These are phyloP conservation scores for Omphalotus guepiniiformis DNA, from an alignment of 768 basidiomycete genomes.

Conservation along the genomic window DNA sequence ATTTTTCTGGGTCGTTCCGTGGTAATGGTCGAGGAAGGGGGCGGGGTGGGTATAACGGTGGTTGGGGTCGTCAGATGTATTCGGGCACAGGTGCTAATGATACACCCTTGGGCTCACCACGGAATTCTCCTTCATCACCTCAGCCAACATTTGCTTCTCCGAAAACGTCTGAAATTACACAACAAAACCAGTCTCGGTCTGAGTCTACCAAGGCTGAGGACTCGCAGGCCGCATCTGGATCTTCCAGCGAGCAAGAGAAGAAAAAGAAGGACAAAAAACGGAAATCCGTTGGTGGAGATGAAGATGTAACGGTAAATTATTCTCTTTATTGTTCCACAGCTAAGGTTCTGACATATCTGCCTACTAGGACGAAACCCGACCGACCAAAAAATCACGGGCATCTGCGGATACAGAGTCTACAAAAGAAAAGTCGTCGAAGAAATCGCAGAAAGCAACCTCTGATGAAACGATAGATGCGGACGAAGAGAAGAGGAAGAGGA, in stretches of 20 bases:
- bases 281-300: constrained; percentile 22
- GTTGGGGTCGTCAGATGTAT: constrained; percentile 19
- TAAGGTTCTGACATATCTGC: neutral
- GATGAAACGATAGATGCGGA: constrained; percentile 8
- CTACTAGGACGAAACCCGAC: constrained; percentile 8
- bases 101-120: constrained; percentile 66
- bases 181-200: constrained; percentile 12
- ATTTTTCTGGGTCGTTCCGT: constrained; percentile 8
- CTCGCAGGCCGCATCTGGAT: constrained; percentile 15
- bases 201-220: constrained; percentile 16
- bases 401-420: constrained; percentile 23
- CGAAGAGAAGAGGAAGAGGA: constrained; percentile 15
- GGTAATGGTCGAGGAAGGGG: constrained; percentile 26
- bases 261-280: constrained; percentile 36
- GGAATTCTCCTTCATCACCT: constrained; percentile 37
- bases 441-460: constrained; percentile 7
- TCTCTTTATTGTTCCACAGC: neutral
- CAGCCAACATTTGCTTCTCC: neutral
- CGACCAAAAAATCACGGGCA: constrained; percentile 28
- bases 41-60: constrained; percentile 31
- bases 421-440: neutral
- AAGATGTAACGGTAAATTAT: constrained; percentile 22
- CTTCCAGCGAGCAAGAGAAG: constrained; percentile 28
- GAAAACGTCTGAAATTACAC: neutral
- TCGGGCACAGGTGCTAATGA: constrained; percentile 61